Evolutionary conservation across 1,284 basidiomycete genomes (phyloP), one percentile per base, ranked within the genome.

Genomic region (Melanopsichium pennsylvanicum): DNA sequence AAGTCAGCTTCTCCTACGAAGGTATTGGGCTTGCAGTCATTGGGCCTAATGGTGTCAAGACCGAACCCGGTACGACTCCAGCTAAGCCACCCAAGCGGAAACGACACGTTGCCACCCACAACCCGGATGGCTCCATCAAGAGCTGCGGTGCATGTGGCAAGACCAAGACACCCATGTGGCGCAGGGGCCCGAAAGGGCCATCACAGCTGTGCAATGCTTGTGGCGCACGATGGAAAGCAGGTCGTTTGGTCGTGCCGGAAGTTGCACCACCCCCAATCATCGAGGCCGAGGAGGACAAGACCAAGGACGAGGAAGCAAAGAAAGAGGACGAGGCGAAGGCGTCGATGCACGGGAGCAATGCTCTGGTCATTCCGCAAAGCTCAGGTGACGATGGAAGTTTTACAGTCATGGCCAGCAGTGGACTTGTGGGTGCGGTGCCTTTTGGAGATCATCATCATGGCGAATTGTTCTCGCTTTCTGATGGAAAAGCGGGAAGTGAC

Each of bases 101-200:
- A 61, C 69, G 77, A 22, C 75, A 79, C 39, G 76, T 79, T 22
- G 77, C 77, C 1, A 78, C 74, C 31, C 76, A 78, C 64, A 79
- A 79, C 32, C 72, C 77, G 13, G 77, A 79, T 32, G 77, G 77
- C 27, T 72, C 67, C 19, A 57, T 76, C 61, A 79, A 79, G 64
- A 73, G 74, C 44, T 79, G 77, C 41, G 72, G 72, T 10, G 74
- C 76, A 2, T 79, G 77, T 38, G 75, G 74, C 21, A 78, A 78
- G 49, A 76, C 70, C 39, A 74, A 75, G 58, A 79, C 77, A 31
- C 77, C 77, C 22, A 78, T 79, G 76, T 79, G 77, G 77, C 63
- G 77, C 16, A 59, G 77, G 10, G 77, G 77, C 8, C 77, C 77
- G 23, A 70, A 70, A 29, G 77, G 77, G 2, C 74, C 74, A 2